phyloP scores from a whole-genome alignment of 768 basidiomycete species.

The Rubroboletus pulcherrimus region DNA sequence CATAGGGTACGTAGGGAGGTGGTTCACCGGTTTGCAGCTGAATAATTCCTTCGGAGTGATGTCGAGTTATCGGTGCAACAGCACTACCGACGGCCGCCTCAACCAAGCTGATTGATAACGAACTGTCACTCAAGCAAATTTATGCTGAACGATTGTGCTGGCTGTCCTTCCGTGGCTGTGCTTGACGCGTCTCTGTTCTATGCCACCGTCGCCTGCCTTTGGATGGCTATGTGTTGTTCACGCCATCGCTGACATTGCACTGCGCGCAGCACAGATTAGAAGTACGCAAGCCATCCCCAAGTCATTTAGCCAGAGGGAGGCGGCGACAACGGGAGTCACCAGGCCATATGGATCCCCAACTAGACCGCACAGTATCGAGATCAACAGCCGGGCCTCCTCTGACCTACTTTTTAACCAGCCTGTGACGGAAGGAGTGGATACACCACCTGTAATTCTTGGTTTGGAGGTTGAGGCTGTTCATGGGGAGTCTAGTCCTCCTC shows the following conservation, averaged over 20 bases:
- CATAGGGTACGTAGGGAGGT: too few relatives aligned
- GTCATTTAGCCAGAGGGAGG: background rate
- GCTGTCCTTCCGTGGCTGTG: constrained; percentile 11
- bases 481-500: background rate
- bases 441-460: background rate
- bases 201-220: constrained; percentile 69
- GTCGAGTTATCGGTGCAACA: too few relatives aligned
- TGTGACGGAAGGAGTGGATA: background rate
- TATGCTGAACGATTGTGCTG: too few relatives aligned
- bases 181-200: constrained; percentile 20
- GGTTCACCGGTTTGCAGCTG: too few relatives aligned
- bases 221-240: constrained; percentile 70
- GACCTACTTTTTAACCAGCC: background rate
- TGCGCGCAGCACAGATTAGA: constrained; percentile 59
- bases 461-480: background rate
- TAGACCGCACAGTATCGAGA: background rate
- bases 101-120: too few relatives aligned
- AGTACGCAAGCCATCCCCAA: constrained; percentile 34
- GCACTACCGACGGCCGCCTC: too few relatives aligned
- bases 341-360: background rate
- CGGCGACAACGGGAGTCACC: background rate
- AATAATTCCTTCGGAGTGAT: too few relatives aligned
- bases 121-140: too few relatives aligned
- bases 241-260: constrained; percentile 55
- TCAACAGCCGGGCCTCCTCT: background rate